A percentile compares a stretch with the other conserved stretches of the same genome.
Evolutionary conservation across 2,329 filamentous ascomycete species (phyloP).

Genomic region (Trichothecium roseum): DNA sequence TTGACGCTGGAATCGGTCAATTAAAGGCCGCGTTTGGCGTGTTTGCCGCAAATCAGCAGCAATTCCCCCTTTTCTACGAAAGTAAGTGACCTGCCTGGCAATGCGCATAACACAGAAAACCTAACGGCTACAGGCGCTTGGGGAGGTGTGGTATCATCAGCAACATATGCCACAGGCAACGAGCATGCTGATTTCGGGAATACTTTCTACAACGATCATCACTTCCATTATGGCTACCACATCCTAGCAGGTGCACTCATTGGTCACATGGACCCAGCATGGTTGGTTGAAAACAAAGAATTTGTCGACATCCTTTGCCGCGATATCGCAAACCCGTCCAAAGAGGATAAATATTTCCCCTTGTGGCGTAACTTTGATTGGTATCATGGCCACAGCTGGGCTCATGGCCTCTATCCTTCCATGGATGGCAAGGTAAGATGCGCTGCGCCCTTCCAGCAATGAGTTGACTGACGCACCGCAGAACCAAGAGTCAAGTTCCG

Average conservation of each 20-base stretch:
- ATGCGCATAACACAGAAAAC: background rate
- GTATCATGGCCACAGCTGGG: slow-evolving; percentile 93
- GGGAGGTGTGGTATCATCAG: slow-evolving; percentile 73
- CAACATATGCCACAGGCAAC: slow-evolving; percentile 60
- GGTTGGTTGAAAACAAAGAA: slow-evolving; percentile 62
- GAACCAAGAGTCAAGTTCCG: slow-evolving; percentile 78
- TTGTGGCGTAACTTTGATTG: slow-evolving; percentile 81
- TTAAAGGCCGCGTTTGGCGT: slow-evolving; percentile 56
- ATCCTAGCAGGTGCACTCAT: slow-evolving; percentile 80
- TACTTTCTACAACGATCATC: slow-evolving; percentile 68
- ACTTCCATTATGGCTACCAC: slow-evolving; percentile 80
- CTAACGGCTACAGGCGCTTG: slow-evolving; percentile 51
- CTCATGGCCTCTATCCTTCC: slow-evolving; percentile 63
- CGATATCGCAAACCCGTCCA: slow-evolving; percentile 68
- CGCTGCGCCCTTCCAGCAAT: no score
- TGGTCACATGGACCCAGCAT: slow-evolving; percentile 63
- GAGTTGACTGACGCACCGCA: slow-evolving; percentile 9
- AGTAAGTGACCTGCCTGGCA: slow-evolving; percentile 26
- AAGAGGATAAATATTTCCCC: slow-evolving; percentile 65
- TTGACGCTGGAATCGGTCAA: slow-evolving; percentile 45
- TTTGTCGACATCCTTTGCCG: slow-evolving; percentile 80
- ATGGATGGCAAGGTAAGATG: slow-evolving; percentile 55
- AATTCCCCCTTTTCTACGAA: slow-evolving; percentile 56
- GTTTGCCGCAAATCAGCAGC: slow-evolving; percentile 59
- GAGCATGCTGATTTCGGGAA: slow-evolving; percentile 79